Evolutionary conservation across 768 basidiomycete species (phyloP).

Genomic region (Inosperma sp.): DNA sequence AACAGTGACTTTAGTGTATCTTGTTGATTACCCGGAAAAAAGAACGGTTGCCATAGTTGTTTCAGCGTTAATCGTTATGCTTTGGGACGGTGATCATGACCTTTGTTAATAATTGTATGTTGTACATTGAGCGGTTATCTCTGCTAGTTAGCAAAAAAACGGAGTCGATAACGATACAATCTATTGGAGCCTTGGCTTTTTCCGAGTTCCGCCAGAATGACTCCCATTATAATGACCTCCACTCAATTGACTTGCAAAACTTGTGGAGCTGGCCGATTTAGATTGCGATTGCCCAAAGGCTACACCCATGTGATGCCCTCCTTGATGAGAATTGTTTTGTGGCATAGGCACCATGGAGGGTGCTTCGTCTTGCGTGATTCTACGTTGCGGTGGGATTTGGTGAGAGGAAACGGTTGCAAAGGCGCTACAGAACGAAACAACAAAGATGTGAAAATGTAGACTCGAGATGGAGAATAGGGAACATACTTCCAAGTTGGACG

Average conservation of each 20-base stretch:
- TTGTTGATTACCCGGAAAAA: too few relatives aligned
- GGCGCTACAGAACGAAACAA: constrained; percentile 46
- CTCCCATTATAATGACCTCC: constrained; percentile 42
- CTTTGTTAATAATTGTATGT: too few relatives aligned
- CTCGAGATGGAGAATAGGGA: not conserved
- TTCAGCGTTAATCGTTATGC: too few relatives aligned
- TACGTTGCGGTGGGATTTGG: constrained; percentile 78
- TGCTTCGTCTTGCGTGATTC: constrained; percentile 91
- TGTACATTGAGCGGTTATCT: too few relatives aligned
- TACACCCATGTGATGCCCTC: constrained; percentile 34
- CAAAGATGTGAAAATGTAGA: not conserved
- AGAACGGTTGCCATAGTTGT: too few relatives aligned
- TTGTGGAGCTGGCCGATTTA: constrained; percentile 57
- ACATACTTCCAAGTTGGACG: constrained; percentile 80
- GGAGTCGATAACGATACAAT: too few relatives aligned
- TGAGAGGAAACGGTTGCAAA: constrained; percentile 61
- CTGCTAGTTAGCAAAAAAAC: too few relatives aligned
- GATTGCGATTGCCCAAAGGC: constrained; percentile 51
- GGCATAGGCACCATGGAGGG: constrained; percentile 77
- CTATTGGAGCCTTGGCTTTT: constrained; percentile 51
- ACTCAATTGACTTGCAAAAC: constrained; percentile 61
- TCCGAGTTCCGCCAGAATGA: constrained; percentile 40
- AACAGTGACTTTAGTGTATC: too few relatives aligned
- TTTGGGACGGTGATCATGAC: too few relatives aligned
- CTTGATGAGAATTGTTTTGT: constrained; percentile 39